Conservation (phyloP, 116 monocot species). For the Phalaenopsis hybrid region DNA sequence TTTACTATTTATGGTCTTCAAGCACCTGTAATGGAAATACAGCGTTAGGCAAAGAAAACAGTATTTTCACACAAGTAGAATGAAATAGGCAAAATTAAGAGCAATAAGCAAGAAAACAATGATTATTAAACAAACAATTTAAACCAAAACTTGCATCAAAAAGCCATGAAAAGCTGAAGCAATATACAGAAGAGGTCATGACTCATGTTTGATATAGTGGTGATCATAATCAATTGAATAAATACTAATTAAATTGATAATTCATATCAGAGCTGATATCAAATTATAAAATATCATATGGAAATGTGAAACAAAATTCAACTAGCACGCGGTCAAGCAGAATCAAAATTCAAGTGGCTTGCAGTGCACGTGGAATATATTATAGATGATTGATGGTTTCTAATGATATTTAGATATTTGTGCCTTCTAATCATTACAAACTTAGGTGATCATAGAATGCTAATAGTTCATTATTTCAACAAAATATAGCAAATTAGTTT, state of each 20-base stretch:
- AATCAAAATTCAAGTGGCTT: not conserved
- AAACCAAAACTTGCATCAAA: not conserved
- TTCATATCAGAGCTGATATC: not conserved
- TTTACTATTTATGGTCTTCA: conserved; percentile 99
- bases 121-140: not conserved
- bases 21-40: conserved; percentile 47
- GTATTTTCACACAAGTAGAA: not conserved
- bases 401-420: not conserved
- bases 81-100: not conserved
- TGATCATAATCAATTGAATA: not conserved
- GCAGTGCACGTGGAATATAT: not conserved
- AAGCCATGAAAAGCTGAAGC: not conserved
- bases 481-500: too few species aligned
- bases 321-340: not conserved
- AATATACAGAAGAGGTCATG: not conserved
- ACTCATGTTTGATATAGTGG: not conserved
- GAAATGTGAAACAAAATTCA: not conserved
- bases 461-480: not conserved
- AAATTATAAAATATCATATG: not conserved
- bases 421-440: not conserved
- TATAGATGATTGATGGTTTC: not conserved
- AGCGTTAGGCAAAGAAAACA: not conserved
- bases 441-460: not conserved
- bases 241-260: not conserved
- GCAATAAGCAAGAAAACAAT: not conserved